Evolutionary conservation across 495 filamentous ascomycete genomes (phyloP).

Genomic region (Copromyces sp.): DNA sequence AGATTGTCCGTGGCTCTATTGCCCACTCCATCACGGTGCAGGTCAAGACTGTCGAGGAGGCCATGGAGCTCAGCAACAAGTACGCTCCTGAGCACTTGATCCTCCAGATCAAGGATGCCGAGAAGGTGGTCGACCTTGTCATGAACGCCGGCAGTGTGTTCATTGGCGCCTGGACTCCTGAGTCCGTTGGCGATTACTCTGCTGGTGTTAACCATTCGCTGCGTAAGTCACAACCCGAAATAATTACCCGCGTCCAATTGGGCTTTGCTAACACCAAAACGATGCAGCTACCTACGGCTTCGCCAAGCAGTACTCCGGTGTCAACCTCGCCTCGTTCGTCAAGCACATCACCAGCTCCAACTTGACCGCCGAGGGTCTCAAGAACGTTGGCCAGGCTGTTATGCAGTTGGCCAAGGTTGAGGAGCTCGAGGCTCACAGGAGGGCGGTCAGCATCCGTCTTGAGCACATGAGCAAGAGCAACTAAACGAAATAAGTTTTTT

Average conservation of each 20-base stretch:
- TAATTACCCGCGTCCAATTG: constrained; percentile 10
- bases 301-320: constrained; percentile 94
- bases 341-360: constrained; percentile 95
- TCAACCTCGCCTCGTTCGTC: constrained; percentile 88
- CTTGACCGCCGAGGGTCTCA: constrained; percentile 73
- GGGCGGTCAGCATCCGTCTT: constrained; percentile 82
- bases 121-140: constrained; percentile 63
- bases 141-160: constrained; percentile 94
- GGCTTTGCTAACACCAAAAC: constrained; percentile 7
- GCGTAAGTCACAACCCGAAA: constrained; percentile 50
- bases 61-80: constrained; percentile 76
- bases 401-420: constrained; percentile 92
- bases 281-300: constrained; percentile 84
- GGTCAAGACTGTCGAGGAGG: constrained; percentile 71
- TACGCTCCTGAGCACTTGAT: constrained; percentile 99
- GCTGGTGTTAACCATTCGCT: constrained; percentile 95
- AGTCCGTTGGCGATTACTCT: constrained; percentile 94
- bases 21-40: constrained; percentile 81
- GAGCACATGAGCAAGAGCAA: constrained; percentile 43
- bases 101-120: constrained; percentile 69
- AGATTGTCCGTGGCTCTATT: constrained; percentile 88
- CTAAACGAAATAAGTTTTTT: background rate
- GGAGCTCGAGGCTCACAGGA: constrained; percentile 85
- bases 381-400: constrained; percentile 75
- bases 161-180: constrained; percentile 89